These are phyloP conservation scores for Globisporangium acanthophoron DNA, from an alignment of 352 stramenopile genomes.

Conservation along the genomic window DNA sequence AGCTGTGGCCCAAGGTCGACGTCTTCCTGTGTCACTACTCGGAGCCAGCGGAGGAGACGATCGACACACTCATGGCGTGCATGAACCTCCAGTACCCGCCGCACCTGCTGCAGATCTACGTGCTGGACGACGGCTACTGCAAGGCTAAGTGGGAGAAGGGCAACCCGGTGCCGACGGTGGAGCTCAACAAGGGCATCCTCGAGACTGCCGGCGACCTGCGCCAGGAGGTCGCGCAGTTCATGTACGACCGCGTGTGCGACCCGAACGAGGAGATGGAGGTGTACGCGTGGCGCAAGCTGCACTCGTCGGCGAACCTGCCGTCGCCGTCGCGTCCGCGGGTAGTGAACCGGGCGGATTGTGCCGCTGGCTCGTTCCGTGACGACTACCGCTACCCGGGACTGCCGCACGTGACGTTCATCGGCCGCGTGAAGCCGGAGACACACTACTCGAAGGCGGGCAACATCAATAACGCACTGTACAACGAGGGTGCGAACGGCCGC, in stretches of 20 bases:
- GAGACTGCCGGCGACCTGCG: conserved; percentile 76
- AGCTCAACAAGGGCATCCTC: conserved; percentile 19
- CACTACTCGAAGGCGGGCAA: conserved; percentile 88
- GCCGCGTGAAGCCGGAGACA: conserved; percentile 66
- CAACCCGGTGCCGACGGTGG: conserved; percentile 44
- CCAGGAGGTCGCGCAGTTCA: conserved; percentile 84
- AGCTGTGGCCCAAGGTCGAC: conserved; percentile 83
- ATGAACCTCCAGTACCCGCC: conserved; percentile 87
- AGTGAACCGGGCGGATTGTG: conserved; percentile 68
- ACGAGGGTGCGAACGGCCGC: conserved; percentile 74
- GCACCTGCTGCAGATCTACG: conserved; percentile 81
- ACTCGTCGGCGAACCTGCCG: conserved; percentile 78
- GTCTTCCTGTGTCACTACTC: conserved; percentile 79
- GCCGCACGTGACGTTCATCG: conserved; percentile 72
- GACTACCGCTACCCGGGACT: conserved; percentile 82
- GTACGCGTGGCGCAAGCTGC: conserved; percentile 82
- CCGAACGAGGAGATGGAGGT: conserved; percentile 85
- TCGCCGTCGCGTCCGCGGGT: conserved; percentile 63
- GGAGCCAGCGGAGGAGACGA: conserved; percentile 79
- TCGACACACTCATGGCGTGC: conserved; percentile 82
- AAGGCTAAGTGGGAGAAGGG: conserved; percentile 76
- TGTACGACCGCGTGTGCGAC: conserved; percentile 85
- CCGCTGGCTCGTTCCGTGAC: conserved; percentile 76
- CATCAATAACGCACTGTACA: conserved; percentile 89
- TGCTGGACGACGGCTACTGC: conserved; percentile 85